Percentiles rank a stretch among this genome's conserved stretches.
Evolutionary conservation across 208 protist genomes (phyloP).

Genomic region (Trypanosoma platydactyli): DNA sequence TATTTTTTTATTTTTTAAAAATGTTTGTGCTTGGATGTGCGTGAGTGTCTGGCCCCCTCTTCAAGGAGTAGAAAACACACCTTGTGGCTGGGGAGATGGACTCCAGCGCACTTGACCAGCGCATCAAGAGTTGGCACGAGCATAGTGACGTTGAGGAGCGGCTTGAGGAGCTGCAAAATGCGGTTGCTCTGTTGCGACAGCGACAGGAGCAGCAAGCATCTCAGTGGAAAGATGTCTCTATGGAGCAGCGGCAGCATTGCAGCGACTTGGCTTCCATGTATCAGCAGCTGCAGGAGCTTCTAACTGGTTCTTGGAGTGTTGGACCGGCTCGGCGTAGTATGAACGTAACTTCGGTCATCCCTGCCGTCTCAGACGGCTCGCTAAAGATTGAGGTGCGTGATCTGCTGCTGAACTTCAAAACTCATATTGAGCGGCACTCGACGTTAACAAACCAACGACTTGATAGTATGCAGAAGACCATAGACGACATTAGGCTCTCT

Average conservation of each 20-base stretch:
- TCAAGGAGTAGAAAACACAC: no score
- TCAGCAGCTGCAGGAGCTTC: constrained; percentile 25
- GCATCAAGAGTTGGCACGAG: constrained; percentile 2
- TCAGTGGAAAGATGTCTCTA: constrained; percentile 14
- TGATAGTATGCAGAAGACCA: constrained; percentile 17
- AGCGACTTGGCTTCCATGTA: constrained; percentile 27
- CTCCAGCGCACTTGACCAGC: not conserved
- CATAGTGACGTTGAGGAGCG: constrained; percentile 11
- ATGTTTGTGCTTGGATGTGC: no score
- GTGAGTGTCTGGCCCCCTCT: no score
- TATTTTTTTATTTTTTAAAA: no score
- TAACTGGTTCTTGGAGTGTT: no score
- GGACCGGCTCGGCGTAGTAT: no score
- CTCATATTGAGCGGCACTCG: constrained; percentile 25
- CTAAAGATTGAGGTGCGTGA: constrained; percentile 16
- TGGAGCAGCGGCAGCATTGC: constrained; percentile 30
- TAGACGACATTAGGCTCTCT: constrained; percentile 19
- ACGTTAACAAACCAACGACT: constrained; percentile 14
- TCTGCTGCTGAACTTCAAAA: constrained; percentile 32
- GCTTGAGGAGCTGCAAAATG: constrained; percentile 14
- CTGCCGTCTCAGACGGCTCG: not conserved
- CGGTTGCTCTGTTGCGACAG: constrained; percentile 8
- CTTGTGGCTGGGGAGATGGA: no score
- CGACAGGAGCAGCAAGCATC: constrained; percentile 18
- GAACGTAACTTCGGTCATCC: no score